phyloP scores from a whole-genome alignment of 495 filamentous ascomycete genomes.

The Tuber microsphaerosporum region DNA sequence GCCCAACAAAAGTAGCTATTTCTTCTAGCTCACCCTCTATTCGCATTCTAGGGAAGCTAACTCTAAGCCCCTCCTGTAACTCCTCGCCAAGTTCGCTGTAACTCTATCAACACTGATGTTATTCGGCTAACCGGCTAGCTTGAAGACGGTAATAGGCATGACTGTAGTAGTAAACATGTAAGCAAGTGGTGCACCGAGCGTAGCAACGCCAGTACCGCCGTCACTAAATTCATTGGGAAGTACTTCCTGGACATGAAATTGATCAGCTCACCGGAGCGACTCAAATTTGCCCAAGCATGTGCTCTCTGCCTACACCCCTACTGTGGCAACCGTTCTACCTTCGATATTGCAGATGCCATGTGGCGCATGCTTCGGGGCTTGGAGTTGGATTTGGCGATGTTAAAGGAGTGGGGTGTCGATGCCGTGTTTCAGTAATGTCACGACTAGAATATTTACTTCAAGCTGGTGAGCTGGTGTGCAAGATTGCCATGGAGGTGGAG shows the following conservation, averaged over 20 bases:
- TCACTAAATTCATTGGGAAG: not conserved
- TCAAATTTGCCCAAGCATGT: not conserved
- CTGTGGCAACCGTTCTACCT: not conserved
- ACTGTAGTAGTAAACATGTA: not conserved
- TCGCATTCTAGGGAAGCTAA: not conserved
- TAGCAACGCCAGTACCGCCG: not conserved
- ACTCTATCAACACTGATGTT: not conserved
- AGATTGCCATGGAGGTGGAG: no score
- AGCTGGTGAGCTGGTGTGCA: no score
- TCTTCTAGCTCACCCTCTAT: accelerated
- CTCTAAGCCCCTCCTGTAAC: not conserved
- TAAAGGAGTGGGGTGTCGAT: not conserved
- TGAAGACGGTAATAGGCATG: not conserved
- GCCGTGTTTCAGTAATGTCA: not conserved
- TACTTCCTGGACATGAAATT: not conserved
- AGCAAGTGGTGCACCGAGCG: not conserved
- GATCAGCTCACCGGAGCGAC: not conserved
- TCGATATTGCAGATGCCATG: not conserved
- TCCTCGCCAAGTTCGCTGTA: not conserved
- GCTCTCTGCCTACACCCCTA: not conserved
- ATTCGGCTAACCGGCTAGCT: not conserved
- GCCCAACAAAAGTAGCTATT: not conserved
- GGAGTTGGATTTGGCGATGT: not conserved
- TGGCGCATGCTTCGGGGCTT: not conserved
- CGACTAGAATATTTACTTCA: not conserved